phyloP scores from a whole-genome alignment of 371 early-diverging fungal genomes.

The Dichotomocladium elegans region DNA sequence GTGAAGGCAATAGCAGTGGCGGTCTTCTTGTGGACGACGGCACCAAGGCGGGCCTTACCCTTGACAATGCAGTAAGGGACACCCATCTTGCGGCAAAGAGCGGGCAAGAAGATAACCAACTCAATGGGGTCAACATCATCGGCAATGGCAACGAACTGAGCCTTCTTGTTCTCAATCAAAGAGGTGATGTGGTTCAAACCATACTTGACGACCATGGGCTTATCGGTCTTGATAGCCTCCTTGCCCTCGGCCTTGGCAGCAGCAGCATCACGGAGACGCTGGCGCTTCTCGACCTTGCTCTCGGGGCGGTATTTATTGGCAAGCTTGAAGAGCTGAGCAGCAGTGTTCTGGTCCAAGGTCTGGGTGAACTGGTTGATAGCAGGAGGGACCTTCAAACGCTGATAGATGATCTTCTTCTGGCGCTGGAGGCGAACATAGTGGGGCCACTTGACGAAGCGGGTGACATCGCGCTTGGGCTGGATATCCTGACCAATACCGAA shows the following conservation, averaged over 20 bases:
- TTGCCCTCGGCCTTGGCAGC: constrained; percentile 83
- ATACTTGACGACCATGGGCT: constrained; percentile 97
- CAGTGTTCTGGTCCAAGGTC: constrained; percentile 95
- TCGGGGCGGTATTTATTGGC: constrained; percentile 99
- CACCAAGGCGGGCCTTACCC: constrained; percentile 97
- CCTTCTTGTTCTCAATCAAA: constrained; percentile 98
- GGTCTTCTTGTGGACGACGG: constrained; percentile 99
- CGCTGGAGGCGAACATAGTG: constrained; percentile 96
- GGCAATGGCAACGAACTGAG: constrained; percentile 98
- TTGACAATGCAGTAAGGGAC: constrained; percentile 99
- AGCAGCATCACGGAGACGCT: constrained; percentile 85
- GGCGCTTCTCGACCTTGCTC: constrained; percentile 94
- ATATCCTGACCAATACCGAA: constrained; percentile 91
- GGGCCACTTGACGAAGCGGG: constrained; percentile 98
- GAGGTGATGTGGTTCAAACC: constrained; percentile 99
- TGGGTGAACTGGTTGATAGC: constrained; percentile 99
- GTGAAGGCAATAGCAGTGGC: constrained; percentile 96
- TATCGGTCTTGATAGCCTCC: constrained; percentile 86
- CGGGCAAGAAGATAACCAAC: constrained; percentile 98
- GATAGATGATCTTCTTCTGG: constrained; percentile 94
- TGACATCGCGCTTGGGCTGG: constrained; percentile 93
- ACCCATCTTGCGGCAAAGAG: constrained; percentile 99
- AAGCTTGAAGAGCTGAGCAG: constrained; percentile 95
- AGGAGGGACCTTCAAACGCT: constrained; percentile 99
- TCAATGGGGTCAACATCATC: constrained; percentile 99